A percentile compares a stretch with the other conserved stretches of the same genome.
phyloP scores from a whole-genome alignment of 148 eudicot species.

The Oxyria digyna region DNA sequence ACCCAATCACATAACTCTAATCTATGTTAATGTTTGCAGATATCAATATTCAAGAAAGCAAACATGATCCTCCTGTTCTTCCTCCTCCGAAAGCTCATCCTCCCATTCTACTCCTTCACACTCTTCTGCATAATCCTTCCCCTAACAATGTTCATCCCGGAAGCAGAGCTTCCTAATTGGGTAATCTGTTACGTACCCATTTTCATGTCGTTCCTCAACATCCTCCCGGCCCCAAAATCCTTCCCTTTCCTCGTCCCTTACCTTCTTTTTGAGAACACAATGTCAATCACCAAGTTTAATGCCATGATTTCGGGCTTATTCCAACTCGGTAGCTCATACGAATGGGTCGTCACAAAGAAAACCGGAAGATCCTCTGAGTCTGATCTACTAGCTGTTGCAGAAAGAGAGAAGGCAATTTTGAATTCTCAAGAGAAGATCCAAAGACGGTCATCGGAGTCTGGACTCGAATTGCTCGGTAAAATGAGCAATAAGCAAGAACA shows the following conservation, averaged over 20 bases:
- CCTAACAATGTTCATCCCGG: constrained; percentile 56
- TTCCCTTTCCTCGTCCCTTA: constrained; percentile 57
- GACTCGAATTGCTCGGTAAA: constrained; percentile 31
- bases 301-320: constrained; percentile 59
- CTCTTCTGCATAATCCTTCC: constrained; percentile 55
- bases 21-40: constrained; percentile 22
- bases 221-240: constrained; percentile 44
- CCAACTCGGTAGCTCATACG: constrained; percentile 57
- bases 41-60: constrained; percentile 41
- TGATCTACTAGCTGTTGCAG: constrained; percentile 38
- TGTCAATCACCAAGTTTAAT: constrained; percentile 62
- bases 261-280: constrained; percentile 56
- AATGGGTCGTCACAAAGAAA: constrained; percentile 62
- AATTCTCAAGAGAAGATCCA: constrained; percentile 31
- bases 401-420: constrained; percentile 26
- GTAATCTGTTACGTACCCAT: constrained; percentile 52
- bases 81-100: constrained; percentile 44
- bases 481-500: constrained; percentile 4
- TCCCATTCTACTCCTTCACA: constrained; percentile 62
- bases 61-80: constrained; percentile 54
- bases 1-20: not conserved
- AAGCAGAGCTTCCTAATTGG: constrained; percentile 50
- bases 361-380: constrained; percentile 56
- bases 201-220: constrained; percentile 39
- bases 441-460: constrained; percentile 44